Evolutionary conservation across 306 rosid species (phyloP), one percentile per base, ranked within the genome.

Genomic region (Gleditsia sinensis): DNA sequence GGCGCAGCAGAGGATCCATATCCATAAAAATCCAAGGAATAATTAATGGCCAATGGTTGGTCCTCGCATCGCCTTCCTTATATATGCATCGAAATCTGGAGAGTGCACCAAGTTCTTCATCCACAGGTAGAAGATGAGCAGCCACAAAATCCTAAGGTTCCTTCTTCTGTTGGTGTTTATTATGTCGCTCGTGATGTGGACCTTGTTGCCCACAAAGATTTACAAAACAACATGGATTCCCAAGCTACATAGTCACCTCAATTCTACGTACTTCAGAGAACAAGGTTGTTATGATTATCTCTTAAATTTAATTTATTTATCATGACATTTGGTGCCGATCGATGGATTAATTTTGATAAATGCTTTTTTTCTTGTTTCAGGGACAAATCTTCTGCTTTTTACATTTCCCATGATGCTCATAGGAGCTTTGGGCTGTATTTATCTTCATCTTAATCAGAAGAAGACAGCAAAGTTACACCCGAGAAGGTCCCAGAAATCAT

Each of bases 321-420:
- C n/a, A n/a, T n/a, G n/a, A n/a, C n/a, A n/a, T n/a, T n/a, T n/a
- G n/a, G n/a, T n/a, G n/a, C n/a, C n/a, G n/a, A n/a, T n/a, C n/a
- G n/a, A n/a, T n/a, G n/a, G n/a, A n/a, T n/a, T 28, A 28, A 28
- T 28, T 28, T 4, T 28, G 32, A 28, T 28, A 28, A 28, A 28
- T 28, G 2, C 4, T 2, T 19, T 16, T 25, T 3, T 59, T 16
- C 13, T 13, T 21, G 5, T 19, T 2, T 25, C 56, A 81, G 88
- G 85, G 69, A 65, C 61, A 10, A 65, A 84, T 57, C 81, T 84
- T 43, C 79, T 84, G 28, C 79, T 84, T 25, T 78, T 81, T 24
- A 77, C 88, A 3, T 81, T 84, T 62, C 85, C 88, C n/a, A 50
- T 78, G 75, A 81, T 81, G 76, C 57, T 84, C 23, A 42, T 84